Evolutionary conservation across 768 basidiomycete genomes (phyloP), one percentile per base, ranked within the genome.

Genomic region (Tulasnella calospora): DNA sequence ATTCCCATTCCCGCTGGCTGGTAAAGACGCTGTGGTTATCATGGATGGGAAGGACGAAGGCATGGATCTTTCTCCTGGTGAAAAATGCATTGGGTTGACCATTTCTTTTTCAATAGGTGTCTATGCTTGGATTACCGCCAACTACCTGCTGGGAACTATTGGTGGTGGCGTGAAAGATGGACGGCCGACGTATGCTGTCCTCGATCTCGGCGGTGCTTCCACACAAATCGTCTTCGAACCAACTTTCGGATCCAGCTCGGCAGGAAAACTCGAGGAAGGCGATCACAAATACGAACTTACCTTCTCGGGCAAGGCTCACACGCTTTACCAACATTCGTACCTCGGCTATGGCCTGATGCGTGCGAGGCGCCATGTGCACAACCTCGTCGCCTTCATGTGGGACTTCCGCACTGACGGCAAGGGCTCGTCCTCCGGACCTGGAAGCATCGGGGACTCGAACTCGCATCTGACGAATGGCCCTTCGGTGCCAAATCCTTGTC

Each of bases 211-310:
- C 5, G 98, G 98, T 3, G 98, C 94, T 40, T 96, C 95, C 79
- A 98, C 96, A 33, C 98, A 98, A 85, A 98, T 99, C 83, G 96
- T 98, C 78, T 98, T 99, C 82, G 92, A 96, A 85, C 98, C 97
- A 1, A 86, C 84, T 74, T 90, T 90, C 84, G 82, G 83, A 55
- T 55, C 80, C 81, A 35, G 82, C 80, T 71, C 85, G 35, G 27
- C 47, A n/a, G 71, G 71, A 71, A 82, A 80, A 76, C 85, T 92
- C 79, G 89, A 88, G 79, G 92, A 92, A 6, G 97, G 96, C 69
- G 96, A 98, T 76, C 97, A 98, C 86, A 94, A 93, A 85, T 98
- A 95, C 84, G 90, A 90, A 71, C 87, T 99, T 71, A 85, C 84
- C 46, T 96, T 96, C 82, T 92, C 89, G 3, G 93, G 92, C 23